Evolutionary conservation across 2,329 filamentous ascomycete genomes (phyloP).

Genomic region (Fusarium marasasianum): DNA sequence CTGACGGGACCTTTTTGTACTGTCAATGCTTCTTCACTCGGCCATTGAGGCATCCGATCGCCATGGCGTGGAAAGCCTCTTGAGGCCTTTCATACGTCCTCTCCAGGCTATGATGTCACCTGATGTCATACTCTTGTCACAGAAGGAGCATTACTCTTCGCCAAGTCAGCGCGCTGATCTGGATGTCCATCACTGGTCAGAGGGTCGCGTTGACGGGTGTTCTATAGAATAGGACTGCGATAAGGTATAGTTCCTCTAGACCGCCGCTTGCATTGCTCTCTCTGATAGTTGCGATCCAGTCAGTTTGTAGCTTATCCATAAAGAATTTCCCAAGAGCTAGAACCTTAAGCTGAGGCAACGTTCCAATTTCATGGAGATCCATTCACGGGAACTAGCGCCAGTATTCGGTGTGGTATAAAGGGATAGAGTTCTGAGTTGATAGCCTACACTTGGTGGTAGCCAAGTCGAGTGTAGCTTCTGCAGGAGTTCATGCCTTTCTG

Average conservation of each 20-base stretch:
- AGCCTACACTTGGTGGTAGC: neutral
- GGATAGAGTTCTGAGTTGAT: neutral
- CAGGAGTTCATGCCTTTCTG: neutral
- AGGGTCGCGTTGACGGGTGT: neutral
- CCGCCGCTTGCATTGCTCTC: fast-evolving
- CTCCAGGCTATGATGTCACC: neutral
- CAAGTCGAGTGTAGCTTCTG: neutral
- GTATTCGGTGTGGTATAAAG: neutral
- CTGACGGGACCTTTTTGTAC: neutral
- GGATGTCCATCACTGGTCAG: neutral
- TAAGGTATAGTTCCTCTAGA: neutral
- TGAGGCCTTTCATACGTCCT: neutral
- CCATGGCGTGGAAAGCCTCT: neutral
- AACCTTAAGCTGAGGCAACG: neutral
- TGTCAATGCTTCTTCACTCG: neutral
- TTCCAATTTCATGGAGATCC: neutral
- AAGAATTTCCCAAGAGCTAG: neutral
- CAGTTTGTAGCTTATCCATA: neutral
- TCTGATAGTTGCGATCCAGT: neutral
- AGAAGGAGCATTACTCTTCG: neutral
- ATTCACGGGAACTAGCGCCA: neutral
- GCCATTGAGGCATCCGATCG: neutral
- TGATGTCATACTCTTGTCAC: neutral
- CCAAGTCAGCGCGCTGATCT: neutral
- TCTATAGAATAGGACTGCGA: neutral